phyloP scores from a whole-genome alignment of 495 filamentous ascomycete genomes.

The Annulohypoxylon nitens region DNA sequence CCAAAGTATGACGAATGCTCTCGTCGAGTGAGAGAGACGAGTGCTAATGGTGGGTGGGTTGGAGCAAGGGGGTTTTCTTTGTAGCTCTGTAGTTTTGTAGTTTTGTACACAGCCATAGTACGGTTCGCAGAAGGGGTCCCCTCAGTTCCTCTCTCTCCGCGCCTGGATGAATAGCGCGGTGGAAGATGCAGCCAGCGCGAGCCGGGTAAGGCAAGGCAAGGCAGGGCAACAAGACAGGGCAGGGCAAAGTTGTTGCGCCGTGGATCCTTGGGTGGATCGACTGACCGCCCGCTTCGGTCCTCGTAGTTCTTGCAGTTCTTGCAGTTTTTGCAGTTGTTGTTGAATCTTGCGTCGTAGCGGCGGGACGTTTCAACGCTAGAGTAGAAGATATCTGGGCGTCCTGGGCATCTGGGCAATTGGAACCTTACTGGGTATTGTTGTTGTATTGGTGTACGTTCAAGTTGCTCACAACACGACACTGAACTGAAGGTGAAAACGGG shows the following conservation, averaged over 20 bases:
- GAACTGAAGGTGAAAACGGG: constrained; percentile 15
- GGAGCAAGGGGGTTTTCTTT: constrained; percentile 21
- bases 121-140: neutral
- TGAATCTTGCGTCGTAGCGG: constrained; percentile 13
- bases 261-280: constrained; percentile 29
- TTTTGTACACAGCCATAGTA: neutral
- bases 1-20: constrained; percentile 33
- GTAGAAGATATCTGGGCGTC: neutral
- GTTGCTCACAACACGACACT: neutral
- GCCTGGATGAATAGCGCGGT: neutral
- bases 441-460: neutral
- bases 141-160: constrained; percentile 2
- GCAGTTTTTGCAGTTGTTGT: neutral
- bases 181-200: constrained; percentile 7
- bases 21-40: constrained; percentile 10
- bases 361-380: constrained; percentile 11
- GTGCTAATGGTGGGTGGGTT: constrained; percentile 27
- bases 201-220: constrained; percentile 20
- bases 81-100: neutral
- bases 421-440: neutral
- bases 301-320: no score
- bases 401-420: neutral
- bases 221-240: constrained; percentile 1
- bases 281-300: constrained; percentile 28
- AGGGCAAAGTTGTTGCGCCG: constrained; percentile 13